Conservation (phyloP, 2,329 filamentous ascomycete genomes). For the Achaetomium macrosporum region DNA sequence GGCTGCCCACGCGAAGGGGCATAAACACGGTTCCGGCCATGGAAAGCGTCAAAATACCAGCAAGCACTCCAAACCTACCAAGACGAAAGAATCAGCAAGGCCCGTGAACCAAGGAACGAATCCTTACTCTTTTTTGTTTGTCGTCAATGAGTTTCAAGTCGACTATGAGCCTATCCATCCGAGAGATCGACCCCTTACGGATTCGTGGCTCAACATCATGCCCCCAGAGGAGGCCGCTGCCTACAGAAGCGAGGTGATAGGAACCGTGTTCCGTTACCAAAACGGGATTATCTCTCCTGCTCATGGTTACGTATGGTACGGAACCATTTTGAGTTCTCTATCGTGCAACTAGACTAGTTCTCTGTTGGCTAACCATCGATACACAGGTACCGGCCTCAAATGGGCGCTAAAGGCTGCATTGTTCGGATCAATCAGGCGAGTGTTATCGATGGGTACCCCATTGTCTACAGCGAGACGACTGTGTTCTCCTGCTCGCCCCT, state of each 20-base stretch:
- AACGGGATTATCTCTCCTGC: constrained; percentile 28
- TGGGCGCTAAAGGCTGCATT: constrained; percentile 10
- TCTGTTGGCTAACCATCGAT: not conserved
- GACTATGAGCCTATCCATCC: constrained; percentile 7
- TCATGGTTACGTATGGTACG: constrained; percentile 22
- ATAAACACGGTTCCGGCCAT: constrained; percentile 1
- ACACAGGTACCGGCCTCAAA: constrained; percentile 2
- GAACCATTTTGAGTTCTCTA: not conserved
- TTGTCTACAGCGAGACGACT: constrained; percentile 25
- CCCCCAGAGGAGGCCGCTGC: constrained; percentile 25
- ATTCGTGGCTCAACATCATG: constrained; percentile 28
- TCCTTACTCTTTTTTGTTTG: constrained; percentile 32
- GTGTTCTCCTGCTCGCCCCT: constrained; percentile 35
- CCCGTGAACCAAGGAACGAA: not conserved
- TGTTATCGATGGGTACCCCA: not conserved
- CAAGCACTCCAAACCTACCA: not conserved
- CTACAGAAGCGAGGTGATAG: constrained; percentile 28
- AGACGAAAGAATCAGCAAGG: not conserved
- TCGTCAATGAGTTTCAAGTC: constrained; percentile 33
- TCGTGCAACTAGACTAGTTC: not conserved
- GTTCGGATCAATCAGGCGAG: constrained; percentile 2
- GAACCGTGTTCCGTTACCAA: constrained; percentile 34
- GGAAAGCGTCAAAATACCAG: not conserved
- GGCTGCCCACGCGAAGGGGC: not conserved
- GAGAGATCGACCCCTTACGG: not conserved